These are phyloP conservation scores for Myochromella boudieri DNA, from an alignment of 768 basidiomycete genomes.

Conservation along the genomic window DNA sequence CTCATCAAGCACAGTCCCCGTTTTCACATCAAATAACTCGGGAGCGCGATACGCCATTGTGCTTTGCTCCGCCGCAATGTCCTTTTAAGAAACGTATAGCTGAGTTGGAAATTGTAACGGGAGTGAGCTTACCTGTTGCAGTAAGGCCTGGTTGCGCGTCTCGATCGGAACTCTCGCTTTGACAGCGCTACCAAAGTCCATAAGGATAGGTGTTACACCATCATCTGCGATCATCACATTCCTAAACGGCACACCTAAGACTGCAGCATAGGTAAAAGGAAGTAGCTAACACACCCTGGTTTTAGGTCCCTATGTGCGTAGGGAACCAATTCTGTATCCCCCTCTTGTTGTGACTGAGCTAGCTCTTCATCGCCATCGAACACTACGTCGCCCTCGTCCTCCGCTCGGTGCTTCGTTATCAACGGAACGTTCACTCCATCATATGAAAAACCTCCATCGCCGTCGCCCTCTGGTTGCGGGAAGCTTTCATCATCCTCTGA, in stretches of 20 bases:
- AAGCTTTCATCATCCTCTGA: slow-evolving; percentile 69
- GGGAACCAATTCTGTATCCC: slow-evolving; percentile 63
- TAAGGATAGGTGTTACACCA: slow-evolving; percentile 82
- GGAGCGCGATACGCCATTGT: slow-evolving; percentile 99
- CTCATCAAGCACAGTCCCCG: slow-evolving; percentile 82
- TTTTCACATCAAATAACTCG: slow-evolving; percentile 97
- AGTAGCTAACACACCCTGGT: slow-evolving; percentile 67
- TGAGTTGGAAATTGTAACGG: not conserved
- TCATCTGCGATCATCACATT: slow-evolving; percentile 98
- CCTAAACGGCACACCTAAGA: slow-evolving; percentile 36
- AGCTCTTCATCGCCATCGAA: slow-evolving; percentile 83
- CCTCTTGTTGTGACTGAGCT: slow-evolving; percentile 39
- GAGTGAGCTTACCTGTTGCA: slow-evolving; percentile 68
- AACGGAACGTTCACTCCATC: slow-evolving; percentile 58
- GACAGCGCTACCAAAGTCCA: slow-evolving; percentile 95
- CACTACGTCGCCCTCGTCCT: slow-evolving; percentile 60
- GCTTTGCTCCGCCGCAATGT: slow-evolving; percentile 96
- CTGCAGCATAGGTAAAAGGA: not conserved
- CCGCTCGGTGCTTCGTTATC: slow-evolving; percentile 50
- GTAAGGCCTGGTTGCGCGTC: slow-evolving; percentile 81
- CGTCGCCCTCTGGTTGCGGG: slow-evolving; percentile 74
- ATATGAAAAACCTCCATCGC: slow-evolving; percentile 75
- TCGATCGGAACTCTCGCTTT: slow-evolving; percentile 84
- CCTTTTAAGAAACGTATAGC: slow-evolving; percentile 39
- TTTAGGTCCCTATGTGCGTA: slow-evolving; percentile 98